Evolutionary conservation across 768 basidiomycete genomes (phyloP).

Genomic region (Tricholomella constricta): DNA sequence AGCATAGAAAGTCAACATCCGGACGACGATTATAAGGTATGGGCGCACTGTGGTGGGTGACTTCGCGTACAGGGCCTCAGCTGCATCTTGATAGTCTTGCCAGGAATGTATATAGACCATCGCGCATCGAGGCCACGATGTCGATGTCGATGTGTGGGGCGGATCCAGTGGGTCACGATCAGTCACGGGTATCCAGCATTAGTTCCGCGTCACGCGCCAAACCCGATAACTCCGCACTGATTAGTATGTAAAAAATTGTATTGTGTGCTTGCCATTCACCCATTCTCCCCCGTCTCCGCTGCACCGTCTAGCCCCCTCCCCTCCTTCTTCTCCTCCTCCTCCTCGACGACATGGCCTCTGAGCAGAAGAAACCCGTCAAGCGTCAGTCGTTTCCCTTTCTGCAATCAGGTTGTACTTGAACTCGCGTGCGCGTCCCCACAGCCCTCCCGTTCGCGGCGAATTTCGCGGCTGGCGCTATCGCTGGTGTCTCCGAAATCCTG

Average conservation of each 20-base stretch:
- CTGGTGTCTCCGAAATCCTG: constrained; percentile 82
- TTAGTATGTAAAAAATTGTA: constrained; percentile 7
- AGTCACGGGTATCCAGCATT: constrained; percentile 17
- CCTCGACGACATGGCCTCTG: constrained; percentile 22
- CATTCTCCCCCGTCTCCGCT: background rate
- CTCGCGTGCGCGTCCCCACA: constrained; percentile 29
- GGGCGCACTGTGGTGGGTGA: constrained; percentile 72
- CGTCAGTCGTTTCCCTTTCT: constrained; percentile 9
- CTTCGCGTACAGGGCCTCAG: constrained; percentile 79
- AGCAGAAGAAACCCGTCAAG: constrained; percentile 34
- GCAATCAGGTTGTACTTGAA: background rate
- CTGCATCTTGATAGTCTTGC: constrained; percentile 90
- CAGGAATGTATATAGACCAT: constrained; percentile 92
- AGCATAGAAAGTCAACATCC: constrained; percentile 8
- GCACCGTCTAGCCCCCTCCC: background rate
- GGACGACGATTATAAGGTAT: background rate
- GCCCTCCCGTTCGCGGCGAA: constrained; percentile 87
- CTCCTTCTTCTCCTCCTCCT: background rate
- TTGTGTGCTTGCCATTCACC: constrained; percentile 8
- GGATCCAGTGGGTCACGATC: constrained; percentile 20
- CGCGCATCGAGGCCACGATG: constrained; percentile 43
- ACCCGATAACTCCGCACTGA: constrained; percentile 26
- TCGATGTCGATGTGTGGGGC: constrained; percentile 10
- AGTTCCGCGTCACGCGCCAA: constrained; percentile 12
- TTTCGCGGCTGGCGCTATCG: constrained; percentile 95